phyloP scores from a whole-genome alignment of 352 stramenopile species.

The Lagenidium sp. region DNA sequence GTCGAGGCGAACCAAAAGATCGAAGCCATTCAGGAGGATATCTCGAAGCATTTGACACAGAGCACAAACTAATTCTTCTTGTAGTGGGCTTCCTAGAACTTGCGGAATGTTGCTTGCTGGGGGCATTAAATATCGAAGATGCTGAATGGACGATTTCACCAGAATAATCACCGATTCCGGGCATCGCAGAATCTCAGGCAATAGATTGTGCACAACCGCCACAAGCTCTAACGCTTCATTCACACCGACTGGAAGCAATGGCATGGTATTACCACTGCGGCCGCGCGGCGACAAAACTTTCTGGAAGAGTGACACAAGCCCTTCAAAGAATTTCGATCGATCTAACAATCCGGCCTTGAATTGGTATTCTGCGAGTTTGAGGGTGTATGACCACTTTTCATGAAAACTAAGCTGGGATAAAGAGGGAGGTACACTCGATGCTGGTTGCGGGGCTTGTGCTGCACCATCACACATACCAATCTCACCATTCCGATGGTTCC shows the following conservation, averaged over 20 bases:
- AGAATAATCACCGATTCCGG: constrained; percentile 47
- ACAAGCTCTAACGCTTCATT: constrained; percentile 75
- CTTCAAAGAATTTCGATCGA: constrained; percentile 68
- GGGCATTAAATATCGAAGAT: constrained; percentile 67
- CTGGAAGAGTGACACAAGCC: constrained; percentile 66
- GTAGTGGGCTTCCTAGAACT: constrained; percentile 28
- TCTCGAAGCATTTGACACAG: constrained; percentile 71
- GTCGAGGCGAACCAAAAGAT: constrained; percentile 70
- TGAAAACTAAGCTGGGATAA: constrained; percentile 30
- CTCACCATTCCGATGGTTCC: constrained; percentile 26
- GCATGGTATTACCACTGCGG: constrained; percentile 22
- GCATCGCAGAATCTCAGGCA: constrained; percentile 58
- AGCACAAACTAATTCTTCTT: constrained; percentile 61
- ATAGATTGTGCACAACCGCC: constrained; percentile 53
- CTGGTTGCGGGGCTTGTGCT: background rate
- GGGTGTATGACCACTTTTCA: constrained; percentile 77
- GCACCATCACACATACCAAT: constrained; percentile 3
- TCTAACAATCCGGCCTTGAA: constrained; percentile 72
- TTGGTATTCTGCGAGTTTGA: constrained; percentile 78
- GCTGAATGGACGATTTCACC: constrained; percentile 71
- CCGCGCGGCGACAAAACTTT: constrained; percentile 58
- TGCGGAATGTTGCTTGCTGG: constrained; percentile 28
- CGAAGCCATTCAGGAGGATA: constrained; percentile 50
- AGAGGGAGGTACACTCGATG: constrained; percentile 1
- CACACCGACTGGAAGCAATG: constrained; percentile 47